Conservation (phyloP, 768 basidiomycete genomes). For the Trichaptum fuscoviolaceum region DNA sequence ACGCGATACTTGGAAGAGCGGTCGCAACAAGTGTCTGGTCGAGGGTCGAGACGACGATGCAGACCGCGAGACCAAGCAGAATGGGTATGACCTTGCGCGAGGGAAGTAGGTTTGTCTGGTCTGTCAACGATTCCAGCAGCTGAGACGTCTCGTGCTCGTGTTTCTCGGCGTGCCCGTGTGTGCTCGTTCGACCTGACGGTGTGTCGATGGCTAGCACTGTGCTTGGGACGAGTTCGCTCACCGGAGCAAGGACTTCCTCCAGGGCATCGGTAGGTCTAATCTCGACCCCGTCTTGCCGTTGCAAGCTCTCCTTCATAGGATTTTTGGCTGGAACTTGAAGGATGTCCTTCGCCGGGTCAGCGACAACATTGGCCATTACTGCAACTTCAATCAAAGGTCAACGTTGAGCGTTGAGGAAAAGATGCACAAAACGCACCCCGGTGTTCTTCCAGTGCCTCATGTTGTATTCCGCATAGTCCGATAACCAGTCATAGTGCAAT, state of each 20-base stretch:
- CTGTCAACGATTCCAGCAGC: conserved; percentile 35
- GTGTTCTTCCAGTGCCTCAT: neutral
- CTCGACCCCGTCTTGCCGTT: neutral
- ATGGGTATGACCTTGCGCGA: conserved; percentile 57
- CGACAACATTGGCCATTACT: neutral
- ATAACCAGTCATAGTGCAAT: neutral
- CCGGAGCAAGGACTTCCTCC: neutral
- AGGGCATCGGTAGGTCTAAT: neutral
- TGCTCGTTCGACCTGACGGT: neutral
- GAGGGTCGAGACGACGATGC: conserved; percentile 54
- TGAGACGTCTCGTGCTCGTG: neutral
- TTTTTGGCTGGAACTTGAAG: neutral
- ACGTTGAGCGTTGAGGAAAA: neutral
- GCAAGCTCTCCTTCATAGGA: neutral
- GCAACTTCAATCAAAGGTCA: neutral
- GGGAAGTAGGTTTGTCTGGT: conserved; percentile 74
- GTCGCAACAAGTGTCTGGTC: conserved; percentile 75
- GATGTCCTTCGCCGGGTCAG: neutral
- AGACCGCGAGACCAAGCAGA: conserved; percentile 55
- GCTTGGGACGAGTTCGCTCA: neutral
- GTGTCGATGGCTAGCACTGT: neutral
- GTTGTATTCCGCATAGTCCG: neutral
- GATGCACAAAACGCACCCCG: neutral
- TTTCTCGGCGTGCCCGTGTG: neutral
- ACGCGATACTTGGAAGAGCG: conserved; percentile 65